These are phyloP conservation scores for Cryptosporidium bovis DNA, from an alignment of 169 alveolate genomes.

Conservation along the genomic window DNA sequence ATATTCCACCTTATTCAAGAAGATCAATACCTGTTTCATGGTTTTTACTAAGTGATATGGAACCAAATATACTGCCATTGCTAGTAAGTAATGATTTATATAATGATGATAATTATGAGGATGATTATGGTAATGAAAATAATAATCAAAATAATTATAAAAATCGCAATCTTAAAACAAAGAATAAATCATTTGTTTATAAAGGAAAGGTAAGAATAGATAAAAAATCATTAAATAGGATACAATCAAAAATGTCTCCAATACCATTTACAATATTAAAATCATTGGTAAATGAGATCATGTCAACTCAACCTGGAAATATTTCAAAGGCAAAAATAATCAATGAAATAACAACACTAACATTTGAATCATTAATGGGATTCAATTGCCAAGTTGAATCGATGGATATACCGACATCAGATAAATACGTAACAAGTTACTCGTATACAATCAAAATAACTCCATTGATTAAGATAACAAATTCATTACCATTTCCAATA, in stretches of 20 bases:
- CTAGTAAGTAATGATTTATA: constrained; percentile 4
- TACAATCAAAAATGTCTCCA: constrained; percentile 47
- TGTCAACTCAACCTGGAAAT: constrained; percentile 61
- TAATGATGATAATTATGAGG: constrained; percentile 11
- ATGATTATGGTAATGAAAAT: not conserved
- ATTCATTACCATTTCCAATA: constrained; percentile 63
- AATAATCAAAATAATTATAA: not conserved
- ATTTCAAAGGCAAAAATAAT: constrained; percentile 45
- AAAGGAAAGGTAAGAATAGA: constrained; percentile 1
- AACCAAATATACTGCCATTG: constrained; percentile 49
- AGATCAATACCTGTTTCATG: constrained; percentile 72
- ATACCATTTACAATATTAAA: constrained; percentile 49
- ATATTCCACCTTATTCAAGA: constrained; percentile 65
- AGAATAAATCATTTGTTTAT: not conserved
- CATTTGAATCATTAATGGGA: constrained; percentile 63
- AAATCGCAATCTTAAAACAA: not conserved
- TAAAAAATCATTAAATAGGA: constrained; percentile 26
- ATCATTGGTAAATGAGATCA: constrained; percentile 30
- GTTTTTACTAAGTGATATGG: constrained; percentile 69
- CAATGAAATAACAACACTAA: constrained; percentile 24
- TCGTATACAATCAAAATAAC: constrained; percentile 45
- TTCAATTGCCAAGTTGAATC: constrained; percentile 36
- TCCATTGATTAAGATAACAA: constrained; percentile 34
- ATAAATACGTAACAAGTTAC: constrained; percentile 63
- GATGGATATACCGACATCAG: constrained; percentile 67